Evolutionary conservation across 805 yeast genomes (phyloP), one percentile per base, ranked within the genome.

Genomic region (Priceomyces medius): DNA sequence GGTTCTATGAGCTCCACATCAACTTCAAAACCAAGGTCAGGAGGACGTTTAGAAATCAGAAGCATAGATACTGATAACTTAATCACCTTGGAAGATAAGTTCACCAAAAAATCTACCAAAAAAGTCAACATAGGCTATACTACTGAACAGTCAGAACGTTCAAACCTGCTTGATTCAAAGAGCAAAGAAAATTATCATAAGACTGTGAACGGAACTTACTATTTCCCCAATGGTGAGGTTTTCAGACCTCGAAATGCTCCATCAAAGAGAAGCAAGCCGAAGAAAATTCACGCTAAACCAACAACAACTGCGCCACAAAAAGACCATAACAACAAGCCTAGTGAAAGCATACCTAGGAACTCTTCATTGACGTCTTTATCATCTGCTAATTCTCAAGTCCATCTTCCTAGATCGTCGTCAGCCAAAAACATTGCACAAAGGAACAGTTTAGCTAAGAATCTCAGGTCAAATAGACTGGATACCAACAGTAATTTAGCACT

Each of bases 191-290:
- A 27, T 17, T 43, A 43, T 33, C 43, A 38, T 20, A 53, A 49
- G 38, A 41, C 47, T 8, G 38, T 42, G 39, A 41, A 38, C 14
- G 60, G 68, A 8, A 45, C 65, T 12, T 71, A 58, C 49, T 68
- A 61, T 46, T 76, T 76, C 51, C 80, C 80, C 12, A 76, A 76
- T 52, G 81, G 81, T 37, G 81, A 76, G 50, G 64, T 74, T 2
- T 76, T 76, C 53, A 58, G 74, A 26, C 80, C 80, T 2, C 53
- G 80, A 29, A 56, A 53, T 33, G 61, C 64, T 9, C 74, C 74
- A 2, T 43, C 61, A n/a, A 66, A 61, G 35, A 58, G 76, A 40
- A 51, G 61, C 21, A 61, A 68, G 38, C 78, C 77, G 6, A 49
- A 50, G 31, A 67, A 63, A 48, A 44, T 59, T 33, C 32, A 36